Base-by-base conservation (phyloP, 1,139 yeast species). In the Diutina pseudorugosa region DNA sequence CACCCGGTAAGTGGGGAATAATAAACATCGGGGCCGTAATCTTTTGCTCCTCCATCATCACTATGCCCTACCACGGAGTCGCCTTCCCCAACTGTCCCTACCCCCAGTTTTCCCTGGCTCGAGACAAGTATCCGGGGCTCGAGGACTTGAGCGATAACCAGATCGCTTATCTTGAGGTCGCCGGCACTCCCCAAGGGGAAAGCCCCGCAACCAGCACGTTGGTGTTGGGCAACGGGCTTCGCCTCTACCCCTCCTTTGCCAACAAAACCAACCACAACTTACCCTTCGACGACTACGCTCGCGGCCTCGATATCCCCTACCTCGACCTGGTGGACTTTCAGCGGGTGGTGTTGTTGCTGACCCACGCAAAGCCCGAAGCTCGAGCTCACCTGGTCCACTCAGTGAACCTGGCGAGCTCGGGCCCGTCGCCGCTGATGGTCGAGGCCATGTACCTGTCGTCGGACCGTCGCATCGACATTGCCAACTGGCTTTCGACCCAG, bases 71-170 rank as follows among this genome's bases (percentile, higher is more conserved):
- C 40, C 27, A 27, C 21, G 49, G 49, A 12, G 40, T 45, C 14
- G 21, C 40, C 19, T 45, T 27, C 21, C 49, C 49, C 12, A 27
- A 25, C 40, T 45, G 49, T 45, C 49, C 49, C 23, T 45, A 25
- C 21, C 20, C 21, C 30, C 23, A 6, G 21, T 45, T 45, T 27
- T 33, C 14, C 7, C 49, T 45, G 49, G 49, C 49, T 4, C 11
- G 12, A 5, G 36, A n/a, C 14, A 45, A 45, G 40, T 45, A 45
- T 20, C 49, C 49, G 9, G 49, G 49, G 20, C 23, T 45, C 8
- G 16, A 9, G 2, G n/a, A 45, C n/a, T 18, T 45, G 18, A 16
- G 8, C 14, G 49, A 45, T 18, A 45, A 45, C 30, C 49, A 45
- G 16, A 18, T 45, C 18, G 49, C 49, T 5, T 45, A 45, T 16